Evolutionary conservation across 2,329 filamentous ascomycete species (phyloP).

Genomic region (Verticillium albo-atrum): DNA sequence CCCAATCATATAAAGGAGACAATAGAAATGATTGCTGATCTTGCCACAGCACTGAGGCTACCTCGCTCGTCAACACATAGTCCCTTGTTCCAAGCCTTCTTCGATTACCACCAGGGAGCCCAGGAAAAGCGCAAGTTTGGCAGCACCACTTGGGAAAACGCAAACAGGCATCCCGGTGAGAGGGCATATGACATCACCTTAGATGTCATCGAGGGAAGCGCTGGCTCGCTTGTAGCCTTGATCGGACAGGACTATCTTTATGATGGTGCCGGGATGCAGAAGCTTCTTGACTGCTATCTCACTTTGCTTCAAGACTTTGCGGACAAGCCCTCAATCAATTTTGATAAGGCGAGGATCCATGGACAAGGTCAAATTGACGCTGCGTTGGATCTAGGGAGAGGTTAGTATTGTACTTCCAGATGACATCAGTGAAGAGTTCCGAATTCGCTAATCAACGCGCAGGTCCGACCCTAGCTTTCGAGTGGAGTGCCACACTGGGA

Average conservation of each 20-base stretch:
- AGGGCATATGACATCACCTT: constrained; percentile 26
- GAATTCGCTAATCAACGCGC: no score
- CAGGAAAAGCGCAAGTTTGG: constrained; percentile 18
- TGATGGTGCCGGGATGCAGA: background rate
- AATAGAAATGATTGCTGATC: background rate
- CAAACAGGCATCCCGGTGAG: background rate
- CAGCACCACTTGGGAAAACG: background rate
- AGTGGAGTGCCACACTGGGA: constrained; percentile 20
- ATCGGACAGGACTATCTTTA: background rate
- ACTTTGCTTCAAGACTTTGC: background rate
- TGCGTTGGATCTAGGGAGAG: constrained; percentile 18
- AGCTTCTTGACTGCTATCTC: background rate
- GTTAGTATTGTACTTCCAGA: no score
- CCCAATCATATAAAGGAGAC: background rate
- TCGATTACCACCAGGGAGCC: constrained; percentile 41
- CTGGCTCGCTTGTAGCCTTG: background rate
- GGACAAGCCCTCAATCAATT: background rate
- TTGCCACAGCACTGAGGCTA: constrained; percentile 27
- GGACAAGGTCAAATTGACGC: background rate
- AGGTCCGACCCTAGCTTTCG: no score
- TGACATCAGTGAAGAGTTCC: no score
- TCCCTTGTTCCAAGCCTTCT: constrained; percentile 41
- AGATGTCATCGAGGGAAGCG: constrained; percentile 28
- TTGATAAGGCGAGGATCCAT: background rate
- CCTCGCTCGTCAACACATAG: constrained; percentile 24